Evolutionary conservation across 164 flowering plant genomes (phyloP).

Genomic region (Chimonanthus salicifolius): DNA sequence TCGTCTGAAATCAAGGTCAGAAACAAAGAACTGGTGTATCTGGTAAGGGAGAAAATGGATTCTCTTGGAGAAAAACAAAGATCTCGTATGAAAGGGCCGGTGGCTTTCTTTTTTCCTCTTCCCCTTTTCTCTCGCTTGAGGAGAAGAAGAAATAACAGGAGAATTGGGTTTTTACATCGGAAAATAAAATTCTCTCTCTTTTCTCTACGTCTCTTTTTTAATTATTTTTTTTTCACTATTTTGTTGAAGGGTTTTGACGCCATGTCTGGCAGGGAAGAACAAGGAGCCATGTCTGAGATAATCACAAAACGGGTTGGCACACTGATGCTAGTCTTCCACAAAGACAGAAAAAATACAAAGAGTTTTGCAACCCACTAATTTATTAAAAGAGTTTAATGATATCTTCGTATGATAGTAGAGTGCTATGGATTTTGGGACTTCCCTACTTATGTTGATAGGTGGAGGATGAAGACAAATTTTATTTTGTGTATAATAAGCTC

Average conservation of each 20-base stretch:
- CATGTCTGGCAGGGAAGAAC: not conserved
- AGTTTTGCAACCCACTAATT: too few relatives aligned
- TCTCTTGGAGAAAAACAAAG: not conserved
- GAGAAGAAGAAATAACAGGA: not conserved
- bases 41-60: not conserved
- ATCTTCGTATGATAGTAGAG: too few relatives aligned
- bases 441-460: too few relatives aligned
- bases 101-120: constrained; percentile 3
- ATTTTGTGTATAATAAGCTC: too few relatives aligned
- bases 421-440: too few relatives aligned
- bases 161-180: constrained; percentile 8
- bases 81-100: not conserved
- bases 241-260: not conserved
- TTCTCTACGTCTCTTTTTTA: not conserved
- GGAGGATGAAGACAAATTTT: too few relatives aligned
- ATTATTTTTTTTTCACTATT: not conserved
- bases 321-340: too few relatives aligned
- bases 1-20: constrained; percentile 16
- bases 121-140: not conserved
- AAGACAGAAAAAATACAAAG: too few relatives aligned
- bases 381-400: too few relatives aligned
- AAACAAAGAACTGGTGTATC: not conserved
- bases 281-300: too few relatives aligned
- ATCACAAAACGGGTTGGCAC: too few relatives aligned
- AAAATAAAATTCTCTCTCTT: not conserved